Conservation (phyloP, 1,284 basidiomycete genomes). For the Heterobasidion annosum region DNA sequence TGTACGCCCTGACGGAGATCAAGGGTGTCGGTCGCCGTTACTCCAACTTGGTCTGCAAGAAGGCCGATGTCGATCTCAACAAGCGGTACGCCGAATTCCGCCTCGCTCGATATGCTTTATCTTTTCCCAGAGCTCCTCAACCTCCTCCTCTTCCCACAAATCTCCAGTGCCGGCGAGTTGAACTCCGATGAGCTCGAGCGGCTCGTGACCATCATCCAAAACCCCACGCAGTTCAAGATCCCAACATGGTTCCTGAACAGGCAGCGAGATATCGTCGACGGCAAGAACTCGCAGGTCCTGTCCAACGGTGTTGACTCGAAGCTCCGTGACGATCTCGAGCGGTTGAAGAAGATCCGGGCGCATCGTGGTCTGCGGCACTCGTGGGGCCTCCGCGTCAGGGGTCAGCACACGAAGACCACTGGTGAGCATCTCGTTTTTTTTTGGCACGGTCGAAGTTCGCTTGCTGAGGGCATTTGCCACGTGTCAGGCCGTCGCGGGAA, state of each 20-base stretch:
- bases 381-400: constrained; percentile 93
- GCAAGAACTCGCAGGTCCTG: constrained; percentile 94
- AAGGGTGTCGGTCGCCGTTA: constrained; percentile 99
- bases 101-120: not conserved
- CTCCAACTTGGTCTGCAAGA: constrained; percentile 99
- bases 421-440: constrained; percentile 38
- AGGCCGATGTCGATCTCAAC: constrained; percentile 98
- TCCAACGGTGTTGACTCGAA: constrained; percentile 99
- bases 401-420: constrained; percentile 99
- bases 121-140: not conserved
- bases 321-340: constrained; percentile 96
- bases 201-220: constrained; percentile 99
- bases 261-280: constrained; percentile 96
- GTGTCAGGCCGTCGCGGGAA: constrained; percentile 74
- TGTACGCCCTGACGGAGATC: constrained; percentile 98
- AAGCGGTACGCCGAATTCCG: constrained; percentile 74
- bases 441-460: not conserved
- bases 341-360: constrained; percentile 98
- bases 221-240: constrained; percentile 99
- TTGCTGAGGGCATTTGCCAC: not conserved
- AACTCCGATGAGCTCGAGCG: constrained; percentile 98
- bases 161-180: constrained; percentile 77
- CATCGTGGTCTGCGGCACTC: constrained; percentile 98
- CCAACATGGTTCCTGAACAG: constrained; percentile 99
- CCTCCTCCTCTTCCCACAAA: not conserved